A percentile compares a stretch with the other conserved stretches of the same genome.
These are phyloP conservation scores for Podospora fimiseda DNA, from an alignment of 495 filamentous ascomycete species.

Conservation along the genomic window DNA sequence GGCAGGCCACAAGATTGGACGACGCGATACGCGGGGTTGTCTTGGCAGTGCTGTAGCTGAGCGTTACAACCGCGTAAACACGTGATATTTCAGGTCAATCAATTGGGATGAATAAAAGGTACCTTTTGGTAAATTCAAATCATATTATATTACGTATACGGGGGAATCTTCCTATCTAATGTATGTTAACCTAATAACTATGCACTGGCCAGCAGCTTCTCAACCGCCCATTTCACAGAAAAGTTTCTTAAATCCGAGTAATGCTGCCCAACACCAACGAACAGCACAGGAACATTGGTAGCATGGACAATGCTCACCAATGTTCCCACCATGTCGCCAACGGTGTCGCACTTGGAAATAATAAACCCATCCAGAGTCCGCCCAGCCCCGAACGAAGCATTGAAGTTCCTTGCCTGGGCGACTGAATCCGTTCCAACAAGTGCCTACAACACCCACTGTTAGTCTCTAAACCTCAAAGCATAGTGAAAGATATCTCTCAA, in stretches of 20 bases:
- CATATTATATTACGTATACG: too few species aligned
- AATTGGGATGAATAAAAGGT: too few species aligned
- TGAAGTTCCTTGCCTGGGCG: constrained; percentile 92
- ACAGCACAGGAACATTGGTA: constrained; percentile 89
- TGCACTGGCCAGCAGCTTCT: constrained; percentile 56
- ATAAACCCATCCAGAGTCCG: constrained; percentile 89
- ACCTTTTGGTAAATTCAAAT: too few species aligned
- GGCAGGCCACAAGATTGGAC: too few species aligned
- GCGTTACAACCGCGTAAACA: background rate
- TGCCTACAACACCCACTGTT: constrained; percentile 43
- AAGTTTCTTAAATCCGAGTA: constrained; percentile 92
- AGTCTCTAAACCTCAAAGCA: too few species aligned
- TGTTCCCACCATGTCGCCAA: constrained; percentile 97
- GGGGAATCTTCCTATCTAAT: too few species aligned
- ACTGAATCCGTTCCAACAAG: constrained; percentile 92
- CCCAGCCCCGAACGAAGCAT: constrained; percentile 76
- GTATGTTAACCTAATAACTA: too few species aligned
- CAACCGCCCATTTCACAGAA: constrained; percentile 85
- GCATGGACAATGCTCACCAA: constrained; percentile 97
- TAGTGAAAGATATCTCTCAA: background rate
- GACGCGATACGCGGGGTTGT: background rate
- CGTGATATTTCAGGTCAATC: too few species aligned
- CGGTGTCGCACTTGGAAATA: constrained; percentile 96
- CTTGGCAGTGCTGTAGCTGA: background rate
- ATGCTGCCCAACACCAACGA: constrained; percentile 92